phyloP scores from a whole-genome alignment of 1,139 yeast genomes.

The Hyphopichia wangnamkhiaoensis region DNA sequence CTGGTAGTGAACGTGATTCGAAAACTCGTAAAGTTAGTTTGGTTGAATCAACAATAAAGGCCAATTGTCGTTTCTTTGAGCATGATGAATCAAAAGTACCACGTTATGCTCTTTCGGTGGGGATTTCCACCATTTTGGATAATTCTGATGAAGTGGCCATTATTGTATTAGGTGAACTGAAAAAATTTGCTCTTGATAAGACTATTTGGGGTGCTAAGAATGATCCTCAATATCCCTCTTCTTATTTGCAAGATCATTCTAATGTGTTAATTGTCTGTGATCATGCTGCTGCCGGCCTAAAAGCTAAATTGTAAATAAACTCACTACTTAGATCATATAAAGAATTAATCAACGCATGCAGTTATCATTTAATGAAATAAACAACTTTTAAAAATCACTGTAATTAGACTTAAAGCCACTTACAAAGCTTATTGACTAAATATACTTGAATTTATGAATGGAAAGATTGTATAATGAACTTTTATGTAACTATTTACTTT shows the following conservation, averaged over 20 bases:
- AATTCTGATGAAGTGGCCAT: constrained; percentile 55
- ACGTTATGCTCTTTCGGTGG: constrained; percentile 55
- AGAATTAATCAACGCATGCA: no score
- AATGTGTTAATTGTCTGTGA: constrained; percentile 51
- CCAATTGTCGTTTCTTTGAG: constrained; percentile 57
- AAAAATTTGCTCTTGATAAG: constrained; percentile 45
- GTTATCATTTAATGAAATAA: no score
- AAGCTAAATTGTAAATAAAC: constrained; percentile 26
- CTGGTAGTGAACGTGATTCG: constrained; percentile 52
- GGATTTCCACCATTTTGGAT: constrained; percentile 62
- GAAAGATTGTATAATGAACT: background rate
- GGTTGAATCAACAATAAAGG: constrained; percentile 54
- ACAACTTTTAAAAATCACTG: no score
- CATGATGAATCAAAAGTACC: constrained; percentile 54
- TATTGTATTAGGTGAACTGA: constrained; percentile 48
- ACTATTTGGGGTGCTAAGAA: constrained; percentile 39
- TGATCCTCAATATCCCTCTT: constrained; percentile 44
- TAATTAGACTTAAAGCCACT: no score
- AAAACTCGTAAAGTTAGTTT: constrained; percentile 51
- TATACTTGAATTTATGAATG: background rate
- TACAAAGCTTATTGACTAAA: no score
- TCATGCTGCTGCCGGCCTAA: constrained; percentile 43
- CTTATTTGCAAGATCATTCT: constrained; percentile 47
- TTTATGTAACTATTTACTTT: background rate
- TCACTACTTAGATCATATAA: background rate